phyloP scores from a whole-genome alignment of 768 basidiomycete genomes.

The Mycena leptocephala region DNA sequence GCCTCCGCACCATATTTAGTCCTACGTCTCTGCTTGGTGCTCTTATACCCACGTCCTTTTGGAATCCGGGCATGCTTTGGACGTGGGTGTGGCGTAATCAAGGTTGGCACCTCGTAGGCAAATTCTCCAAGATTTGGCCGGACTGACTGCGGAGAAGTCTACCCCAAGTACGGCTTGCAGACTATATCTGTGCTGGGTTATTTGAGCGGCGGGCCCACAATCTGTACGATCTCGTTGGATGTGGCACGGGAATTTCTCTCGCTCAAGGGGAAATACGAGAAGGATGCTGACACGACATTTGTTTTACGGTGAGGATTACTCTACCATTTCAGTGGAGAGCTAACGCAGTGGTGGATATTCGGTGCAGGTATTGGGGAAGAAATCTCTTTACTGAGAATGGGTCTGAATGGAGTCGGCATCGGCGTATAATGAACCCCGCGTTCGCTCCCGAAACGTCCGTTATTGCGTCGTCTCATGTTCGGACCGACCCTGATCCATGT shows the following conservation, averaged over 20 bases:
- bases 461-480: too few species aligned
- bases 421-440: constrained; percentile 18
- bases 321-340: background rate
- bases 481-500: too few species aligned
- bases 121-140: background rate
- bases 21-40: background rate
- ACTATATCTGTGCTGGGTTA: background rate
- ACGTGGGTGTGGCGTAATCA: constrained; percentile 10
- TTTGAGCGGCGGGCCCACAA: background rate
- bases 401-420: constrained; percentile 18
- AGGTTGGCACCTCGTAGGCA: background rate
- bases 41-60: background rate
- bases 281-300: background rate
- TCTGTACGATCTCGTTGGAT: constrained; percentile 7
- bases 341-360: background rate
- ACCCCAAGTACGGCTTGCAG: background rate
- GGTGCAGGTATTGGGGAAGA: background rate
- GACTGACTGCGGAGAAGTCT: background rate
- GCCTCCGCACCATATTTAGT: background rate
- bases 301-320: background rate
- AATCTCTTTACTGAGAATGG: constrained; percentile 21
- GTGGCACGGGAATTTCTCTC: constrained; percentile 1
- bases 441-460: constrained; percentile 14
- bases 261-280: background rate
- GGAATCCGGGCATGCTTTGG: constrained; percentile 8